Evolutionary conservation across 2,329 filamentous ascomycete genomes (phyloP).

Genomic region (Sporothrix humicola): DNA sequence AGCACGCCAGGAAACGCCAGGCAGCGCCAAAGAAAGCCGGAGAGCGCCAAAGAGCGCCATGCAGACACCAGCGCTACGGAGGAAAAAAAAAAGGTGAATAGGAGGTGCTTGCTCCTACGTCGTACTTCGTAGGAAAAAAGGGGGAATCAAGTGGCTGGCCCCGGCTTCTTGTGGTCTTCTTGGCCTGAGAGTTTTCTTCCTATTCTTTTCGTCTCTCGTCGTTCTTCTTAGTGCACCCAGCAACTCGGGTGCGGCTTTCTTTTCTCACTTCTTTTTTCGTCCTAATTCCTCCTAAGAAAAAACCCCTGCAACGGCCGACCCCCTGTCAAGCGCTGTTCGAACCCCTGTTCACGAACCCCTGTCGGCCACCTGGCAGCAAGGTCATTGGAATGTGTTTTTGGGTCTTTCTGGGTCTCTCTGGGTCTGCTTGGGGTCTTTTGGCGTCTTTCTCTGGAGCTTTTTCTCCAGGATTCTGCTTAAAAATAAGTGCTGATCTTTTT

Average conservation of each 20-base stretch:
- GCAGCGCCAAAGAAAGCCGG: too few relatives aligned
- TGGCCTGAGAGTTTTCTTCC: neutral
- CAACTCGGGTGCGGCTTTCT: conserved; percentile 13
- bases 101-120: neutral
- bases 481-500: conserved; percentile 10
- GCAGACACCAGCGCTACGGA: neutral
- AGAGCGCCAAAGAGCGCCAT: too few relatives aligned
- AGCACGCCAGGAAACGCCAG: too few relatives aligned
- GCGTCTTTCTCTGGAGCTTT: neutral
- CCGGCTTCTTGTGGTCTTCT: neutral
- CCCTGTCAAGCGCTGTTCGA: neutral
- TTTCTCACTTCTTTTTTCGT: neutral
- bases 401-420: too few relatives aligned
- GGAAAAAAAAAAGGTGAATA: neutral
- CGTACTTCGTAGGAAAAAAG: neutral
- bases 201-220: neutral
- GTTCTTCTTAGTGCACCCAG: neutral
- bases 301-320: neutral
- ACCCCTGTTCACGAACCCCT: neutral
- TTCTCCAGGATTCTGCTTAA: neutral
- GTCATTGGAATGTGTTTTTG: neutral
- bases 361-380: conserved; percentile 18
- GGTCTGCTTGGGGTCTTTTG: too few relatives aligned
- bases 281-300: neutral
- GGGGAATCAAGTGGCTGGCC: neutral